Percentiles rank a stretch among this genome's conserved stretches.
phyloP scores from a whole-genome alignment of 345 rosid species.

The sweet orange (Citrus sinensis) region DNA sequence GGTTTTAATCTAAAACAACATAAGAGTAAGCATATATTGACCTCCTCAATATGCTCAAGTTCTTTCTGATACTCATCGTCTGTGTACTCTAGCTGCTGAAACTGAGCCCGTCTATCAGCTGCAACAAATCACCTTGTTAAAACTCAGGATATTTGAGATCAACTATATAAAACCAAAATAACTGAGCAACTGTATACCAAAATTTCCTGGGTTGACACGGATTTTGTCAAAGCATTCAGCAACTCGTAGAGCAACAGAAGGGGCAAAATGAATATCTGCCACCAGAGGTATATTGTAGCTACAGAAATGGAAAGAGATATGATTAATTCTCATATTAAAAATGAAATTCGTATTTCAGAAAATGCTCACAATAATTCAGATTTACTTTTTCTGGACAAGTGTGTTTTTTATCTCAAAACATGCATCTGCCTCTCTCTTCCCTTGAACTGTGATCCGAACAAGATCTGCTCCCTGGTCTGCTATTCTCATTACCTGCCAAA shows the following conservation, averaged over 20 bases:
- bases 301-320: conserved; percentile 28
- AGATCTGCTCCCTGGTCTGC: conserved; percentile 91
- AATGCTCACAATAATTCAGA: conserved; percentile 1
- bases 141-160: conserved; percentile 10
- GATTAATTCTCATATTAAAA: conserved; percentile 1
- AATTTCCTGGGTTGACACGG: conserved; percentile 98
- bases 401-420: conserved; percentile 90
- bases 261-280: conserved; percentile 98
- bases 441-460: conserved; percentile 97
- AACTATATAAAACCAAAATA: conserved; percentile 14
- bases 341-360: not conserved
- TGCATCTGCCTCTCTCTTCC: conserved; percentile 97
- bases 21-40: conserved; percentile 12
- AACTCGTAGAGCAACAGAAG: conserved; percentile 80
- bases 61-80: conserved; percentile 95
- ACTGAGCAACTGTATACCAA: conserved; percentile 45
- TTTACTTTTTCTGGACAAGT: conserved; percentile 90
- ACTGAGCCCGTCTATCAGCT: conserved; percentile 97
- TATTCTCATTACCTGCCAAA: conserved; percentile 81
- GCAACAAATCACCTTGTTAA: conserved; percentile 28
- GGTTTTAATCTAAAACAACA: not conserved
- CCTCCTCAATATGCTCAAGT: conserved; percentile 92
- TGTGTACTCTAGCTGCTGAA: conserved; percentile 85
- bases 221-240: conserved; percentile 98
- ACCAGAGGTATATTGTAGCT: conserved; percentile 95